Base-by-base conservation (phyloP, 2,329 filamentous ascomycete genomes). In the Dactylellina parvicollis region DNA sequence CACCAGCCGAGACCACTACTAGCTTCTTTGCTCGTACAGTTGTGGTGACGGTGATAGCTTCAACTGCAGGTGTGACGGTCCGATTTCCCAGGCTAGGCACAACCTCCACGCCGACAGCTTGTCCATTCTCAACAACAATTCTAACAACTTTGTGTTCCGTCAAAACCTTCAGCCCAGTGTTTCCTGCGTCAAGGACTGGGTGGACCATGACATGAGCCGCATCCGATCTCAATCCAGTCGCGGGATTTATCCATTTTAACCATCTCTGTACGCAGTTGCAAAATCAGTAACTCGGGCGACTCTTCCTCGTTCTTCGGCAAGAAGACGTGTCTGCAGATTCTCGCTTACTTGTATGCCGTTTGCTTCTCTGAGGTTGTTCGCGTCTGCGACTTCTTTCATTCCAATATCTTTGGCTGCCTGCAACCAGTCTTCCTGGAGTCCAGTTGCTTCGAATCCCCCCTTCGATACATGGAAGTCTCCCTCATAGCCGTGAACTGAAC, bases 31-130 rank as follows among this genome's bases (percentile, higher is more conserved):
- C 87, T 46, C 80, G 82, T 16, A 88, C 79, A 0, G 76, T 80
- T 24, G 79, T 76, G 10, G 52, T 28, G 78, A 50, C 77, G 76
- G 14, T 78, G 28, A 30, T 78, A 76, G 75, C 79, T 78, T 62
- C 77, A 73, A 61, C 78, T 75, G 18, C 77, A 66, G 16, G 56
- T 0, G 78, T 46, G 2, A 66, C 56, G 26, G 79, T 80, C 60
- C 84, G 80, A 76, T 82, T 82, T 1, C 80, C 80, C 12, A 81
- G 79, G 75, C 83, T 86, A 26, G 84, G 83, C 18, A 84, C 82
- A 75, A 85, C 87, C 76, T 89, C 86, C 1, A 90, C 83, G 0
- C 87, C 88, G 0, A 83, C 81, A 2, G 88, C 88, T 38, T 83
- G 86, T 24, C 81, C 83, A 1, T 82, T 81, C 2, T 85, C 82